phyloP scores from a whole-genome alignment of 2,329 filamentous ascomycete genomes.

The Paradendryphiella salina region DNA sequence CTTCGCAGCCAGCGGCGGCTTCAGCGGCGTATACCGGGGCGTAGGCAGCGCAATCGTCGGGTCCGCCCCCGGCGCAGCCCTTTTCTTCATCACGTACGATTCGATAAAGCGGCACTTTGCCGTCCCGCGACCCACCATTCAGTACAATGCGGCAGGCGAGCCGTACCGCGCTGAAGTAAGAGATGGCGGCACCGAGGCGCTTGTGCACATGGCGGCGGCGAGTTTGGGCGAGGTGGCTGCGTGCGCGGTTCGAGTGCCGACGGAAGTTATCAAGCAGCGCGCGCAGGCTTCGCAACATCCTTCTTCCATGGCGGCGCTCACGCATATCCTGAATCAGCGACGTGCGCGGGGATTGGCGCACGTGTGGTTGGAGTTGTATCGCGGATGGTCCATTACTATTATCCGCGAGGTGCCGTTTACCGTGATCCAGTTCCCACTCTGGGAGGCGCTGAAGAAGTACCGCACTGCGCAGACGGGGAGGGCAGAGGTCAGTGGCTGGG shows the following conservation, averaged over 20 bases:
- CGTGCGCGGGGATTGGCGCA: constrained; percentile 50
- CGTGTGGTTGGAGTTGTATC: constrained; percentile 83
- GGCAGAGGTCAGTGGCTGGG: constrained; percentile 65
- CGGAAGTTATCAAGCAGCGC: constrained; percentile 95
- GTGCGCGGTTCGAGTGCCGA: constrained; percentile 89
- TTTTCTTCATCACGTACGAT: constrained; percentile 98
- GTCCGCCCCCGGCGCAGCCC: constrained; percentile 88
- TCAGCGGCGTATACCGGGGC: constrained; percentile 89
- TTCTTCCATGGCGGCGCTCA: constrained; percentile 67
- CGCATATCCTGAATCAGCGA: constrained; percentile 62
- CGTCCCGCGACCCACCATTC: constrained; percentile 11
- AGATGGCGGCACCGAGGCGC: constrained; percentile 34
- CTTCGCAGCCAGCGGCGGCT: constrained; percentile 82
- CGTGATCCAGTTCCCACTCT: constrained; percentile 94
- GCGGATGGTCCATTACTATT: constrained; percentile 89
- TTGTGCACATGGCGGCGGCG: constrained; percentile 78
- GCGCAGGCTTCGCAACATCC: constrained; percentile 86
- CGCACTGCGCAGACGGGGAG: constrained; percentile 53
- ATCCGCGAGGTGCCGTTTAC: constrained; percentile 97
- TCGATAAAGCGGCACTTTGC: constrained; percentile 56
- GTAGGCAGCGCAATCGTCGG: constrained; percentile 88
- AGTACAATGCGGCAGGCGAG: constrained; percentile 32
- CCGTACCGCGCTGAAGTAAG: constrained; percentile 29
- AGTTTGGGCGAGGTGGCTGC: constrained; percentile 87
- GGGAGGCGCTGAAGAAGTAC: constrained; percentile 87